phyloP scores from a whole-genome alignment of 768 basidiomycete genomes.

The Tricholoma flavovirens region DNA sequence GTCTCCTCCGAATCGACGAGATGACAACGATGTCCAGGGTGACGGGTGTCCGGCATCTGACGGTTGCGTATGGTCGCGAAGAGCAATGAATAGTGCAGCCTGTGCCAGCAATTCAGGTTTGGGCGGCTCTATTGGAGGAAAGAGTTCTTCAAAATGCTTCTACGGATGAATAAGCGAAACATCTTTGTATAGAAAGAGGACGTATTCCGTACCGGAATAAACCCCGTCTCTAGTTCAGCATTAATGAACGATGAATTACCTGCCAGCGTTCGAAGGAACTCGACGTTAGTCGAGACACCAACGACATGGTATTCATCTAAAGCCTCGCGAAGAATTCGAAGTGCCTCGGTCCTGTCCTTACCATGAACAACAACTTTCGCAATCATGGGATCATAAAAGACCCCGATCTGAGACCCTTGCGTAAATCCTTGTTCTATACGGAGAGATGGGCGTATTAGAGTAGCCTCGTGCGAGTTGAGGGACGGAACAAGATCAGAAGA shows the following conservation, averaged over 20 bases:
- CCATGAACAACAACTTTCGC: constrained; percentile 90
- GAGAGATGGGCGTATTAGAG: constrained; percentile 49
- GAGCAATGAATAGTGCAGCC: constrained; percentile 69
- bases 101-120: constrained; percentile 65
- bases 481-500: constrained; percentile 26
- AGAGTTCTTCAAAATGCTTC: constrained; percentile 83
- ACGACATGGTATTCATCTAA: constrained; percentile 88
- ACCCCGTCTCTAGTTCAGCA: constrained; percentile 86
- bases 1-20: constrained; percentile 77
- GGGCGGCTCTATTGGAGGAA: constrained; percentile 58
- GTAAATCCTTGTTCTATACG: constrained; percentile 90
- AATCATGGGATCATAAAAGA: constrained; percentile 91
- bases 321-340: constrained; percentile 74
- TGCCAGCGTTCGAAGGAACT: constrained; percentile 77
- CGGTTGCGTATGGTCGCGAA: constrained; percentile 48
- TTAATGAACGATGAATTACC: constrained; percentile 71
- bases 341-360: constrained; percentile 74
- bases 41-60: constrained; percentile 27
- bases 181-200: not conserved
- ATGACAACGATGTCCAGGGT: constrained; percentile 67
- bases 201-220: constrained; percentile 58
- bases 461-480: constrained; percentile 22
- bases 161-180: constrained; percentile 22
- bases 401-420: constrained; percentile 74
- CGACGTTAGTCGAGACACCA: constrained; percentile 87